Evolutionary conservation across 1,284 basidiomycete species (phyloP), one percentile per base, ranked within the genome.

Genomic region (Cryptococcus sp.): DNA sequence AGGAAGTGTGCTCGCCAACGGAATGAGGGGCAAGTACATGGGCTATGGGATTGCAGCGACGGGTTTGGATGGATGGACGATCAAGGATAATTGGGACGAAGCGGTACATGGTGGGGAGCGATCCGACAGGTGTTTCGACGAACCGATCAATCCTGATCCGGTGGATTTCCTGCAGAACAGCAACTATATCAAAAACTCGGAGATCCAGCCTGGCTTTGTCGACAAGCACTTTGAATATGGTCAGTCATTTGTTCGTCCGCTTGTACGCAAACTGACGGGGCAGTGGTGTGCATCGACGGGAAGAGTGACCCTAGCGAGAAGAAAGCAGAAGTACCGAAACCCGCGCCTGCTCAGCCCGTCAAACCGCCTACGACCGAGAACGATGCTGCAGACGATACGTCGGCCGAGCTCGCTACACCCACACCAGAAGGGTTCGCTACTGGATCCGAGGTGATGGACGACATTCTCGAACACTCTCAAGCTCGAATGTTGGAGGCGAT

Each of bases 31-130:
- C 9, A 45, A 55, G 43, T 66, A 68, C 50, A 74, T 75, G 71
- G 72, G 73, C 2, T 75, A 64, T 44, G 72, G 73, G 24, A 73
- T 75, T 41, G 72, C 70, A 3, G 72, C 69, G 2, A 60, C 68
- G 4, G 70, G 72, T 3, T 51, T 74, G 41, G 53, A 59, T 12
- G 53, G 59, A 18, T 75, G 71, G 61, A 70, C 60, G 14, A 60
- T 75, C 35, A 54, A 60, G 45, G 73, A 72, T 31, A 75, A 75
- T 54, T 61, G 62, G 57, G 66, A 66, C 44, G 62, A 66, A 25
- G 70, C 72, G 7, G 54, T 53, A 26, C 68, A 75, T 54, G 53
- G 59, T 25, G 73, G 73, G 3, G 56, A 54, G 41, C 57, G 56
- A n/a, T 64, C 63, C 9, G 57, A 57, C 11, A 59, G 72, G 23